phyloP scores from a whole-genome alignment of 73 alveolate species.

The Paramecium biaurelia region DNA sequence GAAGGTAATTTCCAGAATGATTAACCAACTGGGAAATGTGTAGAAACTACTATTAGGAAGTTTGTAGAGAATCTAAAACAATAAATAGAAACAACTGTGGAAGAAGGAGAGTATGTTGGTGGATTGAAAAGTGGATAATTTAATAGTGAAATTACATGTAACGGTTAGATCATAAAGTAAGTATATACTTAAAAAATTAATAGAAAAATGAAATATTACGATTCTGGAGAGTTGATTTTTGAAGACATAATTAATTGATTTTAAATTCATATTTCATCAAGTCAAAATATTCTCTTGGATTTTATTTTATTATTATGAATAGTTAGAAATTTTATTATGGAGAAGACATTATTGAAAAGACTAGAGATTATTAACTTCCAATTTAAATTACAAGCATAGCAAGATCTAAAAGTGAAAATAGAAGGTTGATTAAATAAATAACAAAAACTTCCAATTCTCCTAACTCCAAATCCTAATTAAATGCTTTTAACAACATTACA shows the following conservation, averaged over 20 bases:
- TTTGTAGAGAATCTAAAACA: background rate
- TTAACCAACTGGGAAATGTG: background rate
- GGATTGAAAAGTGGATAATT: background rate
- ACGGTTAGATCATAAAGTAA: background rate
- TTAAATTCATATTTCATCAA: background rate
- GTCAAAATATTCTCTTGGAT: background rate
- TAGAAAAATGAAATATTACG: background rate
- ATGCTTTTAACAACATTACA: background rate
- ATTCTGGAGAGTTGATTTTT: background rate
- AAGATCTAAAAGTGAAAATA: background rate
- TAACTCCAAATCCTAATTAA: background rate
- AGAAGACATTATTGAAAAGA: background rate
- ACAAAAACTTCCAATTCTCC: background rate
- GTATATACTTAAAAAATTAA: background rate
- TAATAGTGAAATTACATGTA: background rate
- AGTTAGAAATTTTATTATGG: conserved; percentile 8
- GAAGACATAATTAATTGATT: background rate
- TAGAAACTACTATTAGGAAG: background rate
- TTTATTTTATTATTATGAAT: background rate
- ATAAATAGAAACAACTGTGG: background rate
- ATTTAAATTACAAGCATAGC: background rate
- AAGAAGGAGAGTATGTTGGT: background rate
- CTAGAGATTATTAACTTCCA: background rate
- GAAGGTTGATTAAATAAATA: background rate
- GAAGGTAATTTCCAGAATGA: background rate